Percentiles rank a stretch among this genome's conserved stretches.
Conservation (phyloP, 1,139 yeast species). For the Taiozyma sp. region DNA sequence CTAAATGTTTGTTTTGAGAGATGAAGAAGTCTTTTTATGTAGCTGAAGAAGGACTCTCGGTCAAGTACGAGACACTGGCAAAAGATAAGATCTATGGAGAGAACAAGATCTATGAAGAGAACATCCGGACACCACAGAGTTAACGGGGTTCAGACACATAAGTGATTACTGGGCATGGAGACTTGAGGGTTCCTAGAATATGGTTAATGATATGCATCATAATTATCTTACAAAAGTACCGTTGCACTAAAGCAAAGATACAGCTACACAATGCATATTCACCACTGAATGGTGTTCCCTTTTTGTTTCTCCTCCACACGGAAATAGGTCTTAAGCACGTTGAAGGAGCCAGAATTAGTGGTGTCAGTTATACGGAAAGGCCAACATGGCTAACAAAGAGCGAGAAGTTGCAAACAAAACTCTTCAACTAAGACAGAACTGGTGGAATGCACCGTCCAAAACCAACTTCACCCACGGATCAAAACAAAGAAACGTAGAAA, state of each 20-base stretch:
- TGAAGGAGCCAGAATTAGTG: too few relatives aligned
- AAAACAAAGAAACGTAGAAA: background rate
- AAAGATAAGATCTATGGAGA: background rate
- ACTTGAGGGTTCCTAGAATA: too few relatives aligned
- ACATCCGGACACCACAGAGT: background rate
- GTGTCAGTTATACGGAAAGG: too few relatives aligned
- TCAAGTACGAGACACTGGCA: background rate
- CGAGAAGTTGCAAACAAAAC: background rate
- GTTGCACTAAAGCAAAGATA: background rate
- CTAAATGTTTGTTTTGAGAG: background rate
- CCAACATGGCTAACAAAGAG: too few relatives aligned
- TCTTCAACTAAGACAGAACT: too few relatives aligned
- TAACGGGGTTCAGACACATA: background rate
- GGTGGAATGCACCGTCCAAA: too few relatives aligned
- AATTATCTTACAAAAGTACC: background rate
- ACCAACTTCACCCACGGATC: background rate
- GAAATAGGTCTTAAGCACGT: background rate
- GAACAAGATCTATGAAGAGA: background rate
- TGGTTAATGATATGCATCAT: background rate
- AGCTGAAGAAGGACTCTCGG: background rate
- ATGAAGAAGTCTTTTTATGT: background rate
- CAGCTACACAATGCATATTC: too few relatives aligned
- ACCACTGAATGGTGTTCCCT: too few relatives aligned
- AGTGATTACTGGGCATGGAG: background rate
- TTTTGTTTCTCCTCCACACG: background rate